A percentile compares a stretch with the other conserved stretches of the same genome.
Evolutionary conservation across 139 green algal species (phyloP).

Genomic region (Monoraphidium neglectum): DNA sequence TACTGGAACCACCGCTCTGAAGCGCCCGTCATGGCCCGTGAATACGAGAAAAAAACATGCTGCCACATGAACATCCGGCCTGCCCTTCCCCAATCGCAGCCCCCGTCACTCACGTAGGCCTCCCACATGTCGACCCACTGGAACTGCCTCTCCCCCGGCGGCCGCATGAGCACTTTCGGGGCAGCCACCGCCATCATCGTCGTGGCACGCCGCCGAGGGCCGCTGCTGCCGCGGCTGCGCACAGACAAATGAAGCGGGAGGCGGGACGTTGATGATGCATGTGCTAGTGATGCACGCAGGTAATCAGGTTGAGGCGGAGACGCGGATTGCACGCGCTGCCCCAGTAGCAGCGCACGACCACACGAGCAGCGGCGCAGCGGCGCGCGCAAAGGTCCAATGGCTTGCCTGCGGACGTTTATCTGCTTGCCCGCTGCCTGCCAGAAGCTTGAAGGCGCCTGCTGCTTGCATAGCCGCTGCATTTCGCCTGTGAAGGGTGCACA

Average conservation of each 20-base stretch:
- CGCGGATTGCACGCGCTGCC: neutral
- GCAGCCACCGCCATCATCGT: constrained; percentile 60
- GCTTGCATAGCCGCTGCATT: constrained; percentile 9
- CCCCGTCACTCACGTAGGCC: constrained; percentile 49
- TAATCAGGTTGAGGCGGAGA: neutral
- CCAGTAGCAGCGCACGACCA: neutral
- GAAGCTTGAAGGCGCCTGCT: constrained; percentile 34
- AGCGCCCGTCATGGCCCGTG: too few species aligned
- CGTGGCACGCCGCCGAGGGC: constrained; percentile 23
- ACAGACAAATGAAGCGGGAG: neutral
- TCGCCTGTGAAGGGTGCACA: neutral
- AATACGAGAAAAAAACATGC: too few species aligned
- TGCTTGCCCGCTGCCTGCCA: constrained; percentile 39
- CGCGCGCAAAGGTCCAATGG: too few species aligned
- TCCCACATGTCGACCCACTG: constrained; percentile 74
- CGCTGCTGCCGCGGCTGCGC: constrained; percentile 3
- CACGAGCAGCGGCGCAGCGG: neutral
- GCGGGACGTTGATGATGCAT: neutral
- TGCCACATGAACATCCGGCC: too few species aligned
- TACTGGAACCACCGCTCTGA: too few species aligned
- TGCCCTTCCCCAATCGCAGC: neutral
- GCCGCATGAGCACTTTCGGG: constrained; percentile 49
- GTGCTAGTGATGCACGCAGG: neutral
- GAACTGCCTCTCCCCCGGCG: constrained; percentile 50
- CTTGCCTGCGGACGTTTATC: constrained; percentile 35